These are phyloP conservation scores for Penicillium crystallinum DNA, from an alignment of 495 filamentous ascomycete genomes.

Conservation along the genomic window DNA sequence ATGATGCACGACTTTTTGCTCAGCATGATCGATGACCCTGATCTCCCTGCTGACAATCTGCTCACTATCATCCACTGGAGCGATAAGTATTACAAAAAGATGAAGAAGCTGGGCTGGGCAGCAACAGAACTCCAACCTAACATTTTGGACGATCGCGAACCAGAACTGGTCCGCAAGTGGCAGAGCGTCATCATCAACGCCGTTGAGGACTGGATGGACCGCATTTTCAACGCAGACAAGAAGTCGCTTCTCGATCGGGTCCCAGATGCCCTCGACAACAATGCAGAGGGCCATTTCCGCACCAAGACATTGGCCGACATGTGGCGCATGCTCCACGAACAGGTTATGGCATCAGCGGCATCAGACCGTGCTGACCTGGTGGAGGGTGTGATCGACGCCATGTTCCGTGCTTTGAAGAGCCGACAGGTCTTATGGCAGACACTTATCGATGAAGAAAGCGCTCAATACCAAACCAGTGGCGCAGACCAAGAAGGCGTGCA, in stretches of 20 bases:
- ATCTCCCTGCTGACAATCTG: slow-evolving; percentile 70
- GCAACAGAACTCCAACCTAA: slow-evolving; percentile 70
- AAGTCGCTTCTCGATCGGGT: slow-evolving; percentile 72
- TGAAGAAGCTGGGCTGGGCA: slow-evolving; percentile 78
- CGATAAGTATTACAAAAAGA: slow-evolving; percentile 92
- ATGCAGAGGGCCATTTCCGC: slow-evolving; percentile 80
- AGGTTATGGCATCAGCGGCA: slow-evolving; percentile 72
- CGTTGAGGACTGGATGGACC: slow-evolving; percentile 96
- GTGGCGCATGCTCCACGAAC: slow-evolving; percentile 96
- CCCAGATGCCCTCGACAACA: slow-evolving; percentile 74
- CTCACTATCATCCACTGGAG: slow-evolving; percentile 91
- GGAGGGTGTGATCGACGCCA: slow-evolving; percentile 89
- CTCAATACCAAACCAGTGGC: slow-evolving; percentile 57
- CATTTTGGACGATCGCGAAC: slow-evolving; percentile 79
- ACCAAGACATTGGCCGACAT: slow-evolving; percentile 86
- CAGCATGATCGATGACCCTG: slow-evolving; percentile 71
- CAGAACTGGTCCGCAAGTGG: slow-evolving; percentile 88
- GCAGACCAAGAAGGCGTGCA: slow-evolving; percentile 72
- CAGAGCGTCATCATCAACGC: slow-evolving; percentile 88
- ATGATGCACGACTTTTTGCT: slow-evolving; percentile 93
- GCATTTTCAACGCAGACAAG: slow-evolving; percentile 74
- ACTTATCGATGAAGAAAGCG: slow-evolving; percentile 81
- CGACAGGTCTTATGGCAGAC: slow-evolving; percentile 81
- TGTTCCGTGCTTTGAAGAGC: slow-evolving; percentile 76
- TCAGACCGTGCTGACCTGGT: slow-evolving; percentile 80